These are phyloP conservation scores for Xylariaceae sp. DNA, from an alignment of 2,329 filamentous ascomycete species.

Conservation along the genomic window DNA sequence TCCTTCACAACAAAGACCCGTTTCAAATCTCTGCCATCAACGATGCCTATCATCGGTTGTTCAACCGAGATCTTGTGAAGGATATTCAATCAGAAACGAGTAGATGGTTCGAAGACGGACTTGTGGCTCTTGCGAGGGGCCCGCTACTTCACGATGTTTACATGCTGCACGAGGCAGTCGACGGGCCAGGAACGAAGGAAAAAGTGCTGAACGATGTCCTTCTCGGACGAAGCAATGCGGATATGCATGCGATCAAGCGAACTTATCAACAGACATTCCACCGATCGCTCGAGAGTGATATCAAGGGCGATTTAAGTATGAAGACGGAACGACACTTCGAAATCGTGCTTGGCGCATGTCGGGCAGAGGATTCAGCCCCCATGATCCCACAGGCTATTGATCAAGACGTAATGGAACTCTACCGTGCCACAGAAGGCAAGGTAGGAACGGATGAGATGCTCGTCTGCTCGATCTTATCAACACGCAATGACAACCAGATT, in stretches of 20 bases:
- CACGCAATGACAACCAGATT: constrained; percentile 76
- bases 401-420: constrained; percentile 70
- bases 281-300: constrained; percentile 63
- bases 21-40: constrained; percentile 69
- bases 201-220: constrained; percentile 80
- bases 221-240: constrained; percentile 78
- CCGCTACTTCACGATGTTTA: constrained; percentile 74
- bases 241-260: constrained; percentile 79
- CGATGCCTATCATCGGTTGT: constrained; percentile 59
- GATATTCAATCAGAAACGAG: constrained; percentile 77
- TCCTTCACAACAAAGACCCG: constrained; percentile 70
- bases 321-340: constrained; percentile 85
- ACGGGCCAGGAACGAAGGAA: constrained; percentile 83
- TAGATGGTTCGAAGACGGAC: constrained; percentile 68
- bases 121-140: constrained; percentile 72
- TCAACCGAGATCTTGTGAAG: constrained; percentile 65
- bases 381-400: constrained; percentile 71
- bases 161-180: constrained; percentile 66
- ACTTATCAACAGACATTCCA: constrained; percentile 68
- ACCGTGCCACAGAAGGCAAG: constrained; percentile 71
- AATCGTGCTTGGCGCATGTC: constrained; percentile 70
- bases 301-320: constrained; percentile 75
- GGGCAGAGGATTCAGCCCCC: constrained; percentile 73
- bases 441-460: constrained; percentile 69
- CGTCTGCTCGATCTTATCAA: constrained; percentile 74